phyloP scores from a whole-genome alignment of 306 rosid species.

The Cicer bijugum region DNA sequence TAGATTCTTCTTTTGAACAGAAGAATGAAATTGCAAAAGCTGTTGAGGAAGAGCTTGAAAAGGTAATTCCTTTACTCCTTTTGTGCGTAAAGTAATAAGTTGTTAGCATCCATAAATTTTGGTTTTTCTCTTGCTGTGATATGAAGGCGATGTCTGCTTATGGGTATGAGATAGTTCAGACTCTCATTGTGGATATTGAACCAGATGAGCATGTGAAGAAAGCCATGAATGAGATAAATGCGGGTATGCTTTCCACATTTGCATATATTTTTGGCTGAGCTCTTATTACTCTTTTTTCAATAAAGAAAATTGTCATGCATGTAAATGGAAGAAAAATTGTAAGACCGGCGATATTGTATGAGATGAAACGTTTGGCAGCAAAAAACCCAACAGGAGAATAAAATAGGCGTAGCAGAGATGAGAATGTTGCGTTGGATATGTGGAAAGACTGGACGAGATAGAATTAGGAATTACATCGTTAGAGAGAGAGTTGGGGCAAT shows the following conservation, averaged over 20 bases:
- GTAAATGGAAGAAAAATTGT: too few relatives aligned
- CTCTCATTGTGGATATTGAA: conserved; percentile 92
- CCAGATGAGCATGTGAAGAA: conserved; percentile 92
- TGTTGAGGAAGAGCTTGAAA: conserved; percentile 88
- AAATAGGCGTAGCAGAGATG: too few relatives aligned
- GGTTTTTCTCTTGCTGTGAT: conserved; percentile 32
- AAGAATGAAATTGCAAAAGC: conserved; percentile 89
- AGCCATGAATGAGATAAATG: conserved; percentile 98
- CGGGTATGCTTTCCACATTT: conserved; percentile 57
- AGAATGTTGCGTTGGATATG: too few relatives aligned
- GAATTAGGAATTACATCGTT: too few relatives aligned
- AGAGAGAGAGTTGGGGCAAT: too few relatives aligned
- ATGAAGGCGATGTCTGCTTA: conserved; percentile 88
- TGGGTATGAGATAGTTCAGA: conserved; percentile 92
- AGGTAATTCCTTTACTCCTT: conserved; percentile 48
- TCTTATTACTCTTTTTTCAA: not conserved
- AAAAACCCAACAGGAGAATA: too few relatives aligned
- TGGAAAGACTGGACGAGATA: too few relatives aligned
- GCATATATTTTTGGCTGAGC: conserved; percentile 1
- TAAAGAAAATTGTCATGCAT: too few relatives aligned
- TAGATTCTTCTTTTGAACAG: conserved; percentile 87
- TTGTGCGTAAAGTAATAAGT: not conserved
- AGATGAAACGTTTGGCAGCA: too few relatives aligned
- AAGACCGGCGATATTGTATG: too few relatives aligned
- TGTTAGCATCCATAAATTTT: conserved; percentile 14